phyloP scores from a whole-genome alignment of 352 stramenopile genomes.

The Pythium coloratum region DNA sequence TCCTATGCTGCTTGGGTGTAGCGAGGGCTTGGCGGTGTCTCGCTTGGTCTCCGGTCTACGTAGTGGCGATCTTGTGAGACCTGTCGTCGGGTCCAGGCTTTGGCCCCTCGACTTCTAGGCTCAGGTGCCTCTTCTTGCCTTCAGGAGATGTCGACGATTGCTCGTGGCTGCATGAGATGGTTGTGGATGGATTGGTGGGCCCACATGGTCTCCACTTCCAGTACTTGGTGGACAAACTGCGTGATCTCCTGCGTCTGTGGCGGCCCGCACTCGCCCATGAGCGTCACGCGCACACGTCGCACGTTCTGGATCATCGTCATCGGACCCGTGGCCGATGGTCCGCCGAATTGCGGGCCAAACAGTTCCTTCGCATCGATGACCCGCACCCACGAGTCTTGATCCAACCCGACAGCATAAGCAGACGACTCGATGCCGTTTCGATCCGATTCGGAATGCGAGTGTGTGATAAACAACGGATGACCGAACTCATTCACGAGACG shows the following conservation, averaged over 20 bases:
- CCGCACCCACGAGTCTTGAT: slow-evolving; percentile 9
- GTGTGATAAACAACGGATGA: not conserved
- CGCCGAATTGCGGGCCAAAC: not conserved
- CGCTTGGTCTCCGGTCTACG: too few relatives aligned
- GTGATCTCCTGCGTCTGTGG: slow-evolving; percentile 1
- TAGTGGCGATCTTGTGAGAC: too few relatives aligned
- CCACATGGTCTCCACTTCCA: slow-evolving; percentile 3
- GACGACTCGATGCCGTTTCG: not conserved
- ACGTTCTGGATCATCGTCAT: slow-evolving; percentile 8
- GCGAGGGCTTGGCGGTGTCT: too few relatives aligned
- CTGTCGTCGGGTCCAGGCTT: too few relatives aligned
- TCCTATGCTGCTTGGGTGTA: too few relatives aligned
- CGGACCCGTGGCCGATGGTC: not conserved
- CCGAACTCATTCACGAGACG: not conserved
- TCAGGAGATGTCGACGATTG: not conserved
- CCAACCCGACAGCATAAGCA: not conserved
- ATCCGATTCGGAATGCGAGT: slow-evolving; percentile 1
- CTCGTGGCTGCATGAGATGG: not conserved
- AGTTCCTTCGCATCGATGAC: slow-evolving; percentile 5
- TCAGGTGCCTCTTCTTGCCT: not conserved
- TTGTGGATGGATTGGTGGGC: slow-evolving; percentile 2
- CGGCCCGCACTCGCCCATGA: not conserved
- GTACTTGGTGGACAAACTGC: not conserved
- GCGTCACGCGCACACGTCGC: not conserved
- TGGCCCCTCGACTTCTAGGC: too few relatives aligned